A percentile compares a stretch with the other conserved stretches of the same genome.
Conservation (phyloP, 345 rosid species). For the Euphorbia tirucalli region DNA sequence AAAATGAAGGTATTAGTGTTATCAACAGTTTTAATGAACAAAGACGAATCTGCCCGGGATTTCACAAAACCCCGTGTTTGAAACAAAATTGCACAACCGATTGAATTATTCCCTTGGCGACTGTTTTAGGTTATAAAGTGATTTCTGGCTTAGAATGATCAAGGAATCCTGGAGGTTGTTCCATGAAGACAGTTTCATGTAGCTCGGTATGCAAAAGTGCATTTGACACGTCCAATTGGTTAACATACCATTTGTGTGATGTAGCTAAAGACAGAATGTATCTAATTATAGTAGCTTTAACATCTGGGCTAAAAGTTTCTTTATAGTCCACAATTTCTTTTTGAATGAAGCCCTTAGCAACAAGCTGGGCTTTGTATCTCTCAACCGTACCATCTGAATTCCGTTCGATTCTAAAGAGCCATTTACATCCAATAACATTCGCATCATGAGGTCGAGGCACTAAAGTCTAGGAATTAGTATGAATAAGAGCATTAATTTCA, state of each 20-base stretch:
- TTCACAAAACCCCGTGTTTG: neutral
- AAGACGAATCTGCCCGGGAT: neutral
- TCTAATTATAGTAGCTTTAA: neutral
- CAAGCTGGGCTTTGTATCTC: neutral
- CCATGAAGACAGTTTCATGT: neutral
- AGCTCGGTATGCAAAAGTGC: neutral
- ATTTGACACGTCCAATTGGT: neutral
- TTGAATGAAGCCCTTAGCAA: neutral
- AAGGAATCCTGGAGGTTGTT: neutral
- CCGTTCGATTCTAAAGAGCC: neutral
- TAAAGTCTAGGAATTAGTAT: too few relatives aligned
- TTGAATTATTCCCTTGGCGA: neutral
- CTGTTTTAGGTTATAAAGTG: neutral
- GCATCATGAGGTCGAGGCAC: neutral
- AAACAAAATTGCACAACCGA: neutral
- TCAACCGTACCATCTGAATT: too few relatives aligned
- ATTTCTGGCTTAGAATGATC: neutral
- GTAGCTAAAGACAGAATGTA: neutral
- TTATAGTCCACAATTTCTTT: neutral
- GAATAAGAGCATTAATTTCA: too few relatives aligned
- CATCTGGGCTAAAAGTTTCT: neutral
- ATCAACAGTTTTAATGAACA: neutral
- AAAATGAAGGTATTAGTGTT: neutral
- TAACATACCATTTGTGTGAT: neutral
- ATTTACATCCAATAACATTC: neutral